Base-by-base conservation (phyloP, 345 rosid genomes). In the Carallia brachiata region DNA sequence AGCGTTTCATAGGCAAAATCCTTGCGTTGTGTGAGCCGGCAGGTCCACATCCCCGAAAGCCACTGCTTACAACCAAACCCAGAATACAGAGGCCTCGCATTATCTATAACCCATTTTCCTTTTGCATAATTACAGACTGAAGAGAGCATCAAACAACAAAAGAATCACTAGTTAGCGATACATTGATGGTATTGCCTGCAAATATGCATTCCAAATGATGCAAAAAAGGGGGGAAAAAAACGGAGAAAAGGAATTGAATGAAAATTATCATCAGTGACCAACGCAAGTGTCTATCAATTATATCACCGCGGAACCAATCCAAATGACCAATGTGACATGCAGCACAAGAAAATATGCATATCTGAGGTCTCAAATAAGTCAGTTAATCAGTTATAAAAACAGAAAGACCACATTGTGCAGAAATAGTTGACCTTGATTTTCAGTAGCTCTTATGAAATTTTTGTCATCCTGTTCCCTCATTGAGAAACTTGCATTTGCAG, bases 1-100 rank as follows among this genome's bases (percentile, higher is more conserved):
- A 88, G 70, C 56, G 67, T 86, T 78, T 94, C 98, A 55, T 82
- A 91, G 62, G 89, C 77, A 77, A 94, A 94, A 78, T 91, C 96
- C 69, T 77, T 84, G 52, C 97, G 95, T 73, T 90, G 93, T 81
- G 85, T 94, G 82, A 90, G 76, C 75, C 89, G 84, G 78, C 98
- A 91, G 27, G 98, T 95, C 98, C 98, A 94, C 97, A 87, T 91
- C 23, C 66, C 67, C 31, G 97, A 90, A 69, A 94, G 87, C 98
- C 97, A 94, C 56, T 81, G 92, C 78, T 91, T 94, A 79, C 98
- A 91, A 60, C 64, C 75, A 70, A 77, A 80, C 62, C 98, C 98
- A 18, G 97, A 90, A 79, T 94, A 94, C 61, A 90, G 63, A 65
- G 90, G 92, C 65, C 84, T 83, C 40, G 61, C 73, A 32, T 85